Base-by-base conservation (phyloP, 148 eudicot genomes). In the Vaccinium macrocarpon region DNA sequence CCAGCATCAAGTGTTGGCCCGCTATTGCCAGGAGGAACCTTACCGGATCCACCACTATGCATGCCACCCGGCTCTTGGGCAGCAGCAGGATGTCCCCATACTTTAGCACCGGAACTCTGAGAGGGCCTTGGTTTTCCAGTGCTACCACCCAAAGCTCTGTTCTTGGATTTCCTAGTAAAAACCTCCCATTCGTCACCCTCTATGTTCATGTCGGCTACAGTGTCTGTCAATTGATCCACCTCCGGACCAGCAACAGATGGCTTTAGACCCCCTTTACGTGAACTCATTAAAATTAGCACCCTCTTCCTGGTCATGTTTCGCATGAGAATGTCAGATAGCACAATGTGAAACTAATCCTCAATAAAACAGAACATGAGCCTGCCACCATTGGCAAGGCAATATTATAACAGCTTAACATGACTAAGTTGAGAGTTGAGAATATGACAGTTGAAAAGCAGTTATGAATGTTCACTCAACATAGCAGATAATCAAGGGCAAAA, bases 101-200 rank as follows among this genome's bases (percentile, higher is more conserved):
- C 90, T 78, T 76, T 91, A n/a, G 91, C 75, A 79, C 64, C 78
- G n/a, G 90, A 66, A 76, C 82, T 83, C 82, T 87, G 91, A 25
- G 88, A 84, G 35, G 74, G 66, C 86, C 83, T 82, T 13, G 88
- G 86, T 66, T 66, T 89, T 49, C 83, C 61, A 62, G 53, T 78
- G 73, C 71, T 84, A 82, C 73, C 84, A 64, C 89, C 91, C 84
- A 9, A n/a, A 62, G 64, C 76, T 77, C 59, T 90, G 80, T 83
- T 89, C 68, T 88, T 92, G 6, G 87, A 73, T 62, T 91, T 94
- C 79, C 83, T 88, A 0, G 70, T 61, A 15, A 78, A 89, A 19
- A 86, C 90, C 55, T 90, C 91, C 96, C 94, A 93, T n/a, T 76
- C 87, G 21, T 91, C 93, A 51, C 85, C 89, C 21, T 88, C 87